Base-by-base conservation (phyloP, 2,329 filamentous ascomycete genomes). In the Didymella sp. region DNA sequence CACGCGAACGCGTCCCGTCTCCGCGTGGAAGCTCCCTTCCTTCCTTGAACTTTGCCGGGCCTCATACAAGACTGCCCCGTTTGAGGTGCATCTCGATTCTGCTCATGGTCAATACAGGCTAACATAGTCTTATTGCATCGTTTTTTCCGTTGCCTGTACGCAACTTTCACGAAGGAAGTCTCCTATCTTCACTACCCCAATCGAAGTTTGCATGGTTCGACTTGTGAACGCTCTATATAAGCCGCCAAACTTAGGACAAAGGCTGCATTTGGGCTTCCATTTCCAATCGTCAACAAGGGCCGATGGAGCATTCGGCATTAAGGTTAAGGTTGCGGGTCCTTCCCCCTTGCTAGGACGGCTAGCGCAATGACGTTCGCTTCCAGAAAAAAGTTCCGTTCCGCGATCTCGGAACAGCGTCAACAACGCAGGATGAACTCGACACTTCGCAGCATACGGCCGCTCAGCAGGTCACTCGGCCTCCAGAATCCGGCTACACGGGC, bases 381-480 rank as follows among this genome's bases (percentile, higher is more conserved):
- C 37, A 44, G 25, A 58, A 58, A 58, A 58, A 53, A 58, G 56
- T 53, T 37, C 56, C 44, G 56, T 51, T 41, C 44, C 56, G 49
- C 49, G 43, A 42, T 49, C 25, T 53, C 56, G 56, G 56, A 53
- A 53, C 38, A 54, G 43, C 45, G 9, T 37, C 40, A 49, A 49
- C 56, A 42, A 47, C 41, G 44, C 56, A 57, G 40, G 24, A 67
- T 67, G 64, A 57, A 59, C 40, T 27, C 58, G 8, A 37, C 63
- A 50, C 50, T 53, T 3, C 51, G 60, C 35, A 49, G 57, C 25
- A 27, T 63, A 31, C 57, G 54, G 31, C 59, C 60, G 30, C 38
- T 59, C 33, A 51, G 41, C 46, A 38, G 49, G 45, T 49, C 58
- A 1, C 33, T 61, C 30, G 45, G 58, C n/a, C 54, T 54, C 22